These are phyloP conservation scores for Pyrus hybrid DNA, from an alignment of 331 rosid species.

Conservation along the genomic window DNA sequence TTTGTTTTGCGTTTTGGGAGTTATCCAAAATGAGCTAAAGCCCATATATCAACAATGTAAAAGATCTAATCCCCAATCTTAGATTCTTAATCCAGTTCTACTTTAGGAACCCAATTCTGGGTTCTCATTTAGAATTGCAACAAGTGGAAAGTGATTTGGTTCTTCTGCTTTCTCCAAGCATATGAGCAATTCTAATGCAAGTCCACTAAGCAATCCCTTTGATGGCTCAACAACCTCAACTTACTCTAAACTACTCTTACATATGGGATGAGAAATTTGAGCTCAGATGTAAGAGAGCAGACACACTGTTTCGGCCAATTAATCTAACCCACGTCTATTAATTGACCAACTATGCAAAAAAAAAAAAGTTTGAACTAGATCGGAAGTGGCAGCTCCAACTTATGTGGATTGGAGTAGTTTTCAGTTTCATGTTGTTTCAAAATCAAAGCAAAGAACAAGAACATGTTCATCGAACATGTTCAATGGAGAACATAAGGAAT, in stretches of 20 bases:
- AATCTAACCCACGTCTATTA: too few relatives aligned
- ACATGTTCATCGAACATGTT: not conserved
- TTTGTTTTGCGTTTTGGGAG: not conserved
- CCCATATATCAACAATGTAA: not conserved
- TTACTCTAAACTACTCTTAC: not conserved
- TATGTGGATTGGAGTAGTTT: not conserved
- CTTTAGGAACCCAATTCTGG: not conserved
- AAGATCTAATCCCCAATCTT: not conserved
- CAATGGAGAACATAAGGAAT: not conserved
- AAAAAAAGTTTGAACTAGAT: not conserved
- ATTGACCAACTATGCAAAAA: not conserved
- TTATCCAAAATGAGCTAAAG: not conserved
- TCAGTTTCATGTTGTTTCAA: not conserved
- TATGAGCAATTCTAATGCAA: not conserved
- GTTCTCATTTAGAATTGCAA: not conserved
- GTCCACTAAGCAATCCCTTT: not conserved
- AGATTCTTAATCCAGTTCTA: not conserved
- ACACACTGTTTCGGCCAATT: not conserved
- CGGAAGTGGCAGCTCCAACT: not conserved
- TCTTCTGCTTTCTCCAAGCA: not conserved
- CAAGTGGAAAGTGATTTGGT: not conserved
- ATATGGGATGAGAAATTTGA: too few relatives aligned
- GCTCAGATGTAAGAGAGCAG: not conserved
- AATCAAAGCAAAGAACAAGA: not conserved
- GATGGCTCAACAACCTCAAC: not conserved